A percentile compares a stretch with the other conserved stretches of the same genome.
Conservation (phyloP, 169 alveolate species). For the Plasmodium reichenowi region DNA sequence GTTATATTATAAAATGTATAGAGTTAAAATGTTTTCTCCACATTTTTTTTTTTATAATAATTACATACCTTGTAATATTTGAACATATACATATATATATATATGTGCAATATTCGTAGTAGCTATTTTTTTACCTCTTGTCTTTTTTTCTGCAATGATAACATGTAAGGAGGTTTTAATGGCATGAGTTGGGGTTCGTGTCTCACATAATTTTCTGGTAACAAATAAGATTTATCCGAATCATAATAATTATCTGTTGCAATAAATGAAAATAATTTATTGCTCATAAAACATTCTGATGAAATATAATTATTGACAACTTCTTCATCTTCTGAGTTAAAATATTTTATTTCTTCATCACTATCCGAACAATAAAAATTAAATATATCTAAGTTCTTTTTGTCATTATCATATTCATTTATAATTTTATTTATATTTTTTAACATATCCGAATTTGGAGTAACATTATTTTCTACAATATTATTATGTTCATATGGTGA, state of each 20-base stretch:
- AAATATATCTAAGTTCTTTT: constrained; percentile 48
- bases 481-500: background rate
- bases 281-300: constrained; percentile 36
- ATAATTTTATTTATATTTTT: background rate
- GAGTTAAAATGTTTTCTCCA: too few relatives aligned
- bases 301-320: constrained; percentile 48
- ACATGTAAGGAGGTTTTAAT: constrained; percentile 63
- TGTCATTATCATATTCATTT: background rate
- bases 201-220: constrained; percentile 65
- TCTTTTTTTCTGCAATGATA: constrained; percentile 67
- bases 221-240: constrained; percentile 69
- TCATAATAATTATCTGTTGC: constrained; percentile 74
- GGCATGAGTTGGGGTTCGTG: constrained; percentile 77
- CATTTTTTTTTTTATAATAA: too few relatives aligned
- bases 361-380: constrained; percentile 76
- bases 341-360: constrained; percentile 70
- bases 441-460: background rate
- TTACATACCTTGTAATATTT: too few relatives aligned
- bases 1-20: too few relatives aligned
- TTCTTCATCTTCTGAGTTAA: constrained; percentile 75
- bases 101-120: constrained; percentile 15
- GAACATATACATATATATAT: background rate
- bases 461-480: background rate
- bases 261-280: constrained; percentile 62
- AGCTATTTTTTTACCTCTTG: constrained; percentile 53